A percentile compares a stretch with the other conserved stretches of the same genome.
phyloP scores from a whole-genome alignment of 495 filamentous ascomycete genomes.

The Podospora sp. region DNA sequence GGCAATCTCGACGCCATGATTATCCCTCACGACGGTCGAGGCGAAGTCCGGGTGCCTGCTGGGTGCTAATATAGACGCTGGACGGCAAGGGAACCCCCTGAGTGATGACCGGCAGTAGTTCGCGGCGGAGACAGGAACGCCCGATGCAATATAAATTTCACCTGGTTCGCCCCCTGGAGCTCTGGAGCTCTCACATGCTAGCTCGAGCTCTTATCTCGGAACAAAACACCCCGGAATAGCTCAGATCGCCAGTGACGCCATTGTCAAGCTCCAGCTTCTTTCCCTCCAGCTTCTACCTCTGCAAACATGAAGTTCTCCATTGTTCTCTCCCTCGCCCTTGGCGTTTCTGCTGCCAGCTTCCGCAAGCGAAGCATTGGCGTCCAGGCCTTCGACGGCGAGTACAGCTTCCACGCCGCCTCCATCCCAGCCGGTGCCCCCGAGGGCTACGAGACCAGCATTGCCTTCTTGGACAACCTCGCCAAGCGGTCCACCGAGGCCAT shows the following conservation, averaged over 20 bases:
- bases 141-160: neutral
- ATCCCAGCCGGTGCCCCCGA: conserved; percentile 25
- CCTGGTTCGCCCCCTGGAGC: neutral
- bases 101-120: neutral
- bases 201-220: conserved; percentile 12
- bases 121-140: neutral
- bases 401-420: conserved; percentile 17
- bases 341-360: conserved; percentile 29
- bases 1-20: conserved; percentile 24
- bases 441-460: conserved; percentile 29
- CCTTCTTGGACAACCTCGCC: conserved; percentile 22
- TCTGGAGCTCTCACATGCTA: conserved; percentile 1
- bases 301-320: conserved; percentile 41
- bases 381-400: conserved; percentile 19
- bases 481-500: conserved; percentile 31
- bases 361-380: conserved; percentile 25
- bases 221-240: neutral
- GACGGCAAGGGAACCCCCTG: conserved; percentile 21
- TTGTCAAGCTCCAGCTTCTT: neutral
- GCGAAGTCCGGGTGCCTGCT: conserved; percentile 11
- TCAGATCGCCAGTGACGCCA: neutral
- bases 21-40: neutral
- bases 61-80: conserved; percentile 22
- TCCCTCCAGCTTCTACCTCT: neutral
- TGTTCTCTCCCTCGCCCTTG: conserved; percentile 34